These are phyloP conservation scores for Pelargonium australe DNA, from an alignment of 441 rosid species.

Conservation along the genomic window DNA sequence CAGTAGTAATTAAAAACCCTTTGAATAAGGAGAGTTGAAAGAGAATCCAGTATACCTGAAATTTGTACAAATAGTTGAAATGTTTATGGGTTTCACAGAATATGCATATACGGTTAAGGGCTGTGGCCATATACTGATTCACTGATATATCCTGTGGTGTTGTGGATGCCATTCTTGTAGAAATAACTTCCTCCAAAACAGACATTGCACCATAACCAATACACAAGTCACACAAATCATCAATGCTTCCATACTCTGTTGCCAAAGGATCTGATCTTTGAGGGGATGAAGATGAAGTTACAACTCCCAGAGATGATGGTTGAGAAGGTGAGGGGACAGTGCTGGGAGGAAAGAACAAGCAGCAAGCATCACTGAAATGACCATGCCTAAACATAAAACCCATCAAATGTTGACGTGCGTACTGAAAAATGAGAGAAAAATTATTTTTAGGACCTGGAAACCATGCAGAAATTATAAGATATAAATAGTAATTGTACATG, in stretches of 20 bases:
- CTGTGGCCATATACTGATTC: constrained; percentile 60
- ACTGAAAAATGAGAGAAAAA: constrained; percentile 44
- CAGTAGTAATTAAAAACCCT: not conserved
- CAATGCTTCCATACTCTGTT: constrained; percentile 90
- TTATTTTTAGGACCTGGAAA: constrained; percentile 8
- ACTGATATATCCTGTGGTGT: constrained; percentile 51
- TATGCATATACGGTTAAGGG: constrained; percentile 75
- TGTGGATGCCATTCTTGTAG: constrained; percentile 60
- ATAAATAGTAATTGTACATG: constrained; percentile 2
- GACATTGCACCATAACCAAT: constrained; percentile 82
- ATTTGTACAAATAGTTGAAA: constrained; percentile 85
- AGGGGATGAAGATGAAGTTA: constrained; percentile 71
- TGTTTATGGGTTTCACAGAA: constrained; percentile 82
- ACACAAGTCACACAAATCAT: constrained; percentile 76
- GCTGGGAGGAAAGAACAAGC: constrained; percentile 72
- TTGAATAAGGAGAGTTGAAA: not conserved
- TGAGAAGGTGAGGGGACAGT: constrained; percentile 73
- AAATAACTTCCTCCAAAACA: constrained; percentile 74
- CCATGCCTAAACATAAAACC: constrained; percentile 93
- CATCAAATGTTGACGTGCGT: constrained; percentile 83
- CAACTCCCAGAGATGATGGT: constrained; percentile 49
- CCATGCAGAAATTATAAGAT: not conserved
- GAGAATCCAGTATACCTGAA: constrained; percentile 51
- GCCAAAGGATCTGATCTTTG: constrained; percentile 90
- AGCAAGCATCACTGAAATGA: constrained; percentile 75